Percentiles rank a stretch among this genome's conserved stretches.
These are phyloP conservation scores for Lathyrus tuberosus DNA, from an alignment of 306 rosid genomes.

Conservation along the genomic window DNA sequence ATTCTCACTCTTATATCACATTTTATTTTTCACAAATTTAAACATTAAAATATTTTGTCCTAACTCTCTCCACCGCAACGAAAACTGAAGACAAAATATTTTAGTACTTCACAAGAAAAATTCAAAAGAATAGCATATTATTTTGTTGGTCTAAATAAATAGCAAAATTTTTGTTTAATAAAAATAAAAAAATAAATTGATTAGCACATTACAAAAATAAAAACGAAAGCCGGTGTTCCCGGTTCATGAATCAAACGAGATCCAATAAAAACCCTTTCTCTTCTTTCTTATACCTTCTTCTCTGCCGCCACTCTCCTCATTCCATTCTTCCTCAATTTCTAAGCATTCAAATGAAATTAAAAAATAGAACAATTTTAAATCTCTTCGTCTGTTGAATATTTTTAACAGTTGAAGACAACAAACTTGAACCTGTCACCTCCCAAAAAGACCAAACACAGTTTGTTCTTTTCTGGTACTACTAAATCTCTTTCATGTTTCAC, in stretches of 20 bases:
- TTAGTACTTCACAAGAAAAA: too few species aligned
- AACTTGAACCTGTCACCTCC: constrained; percentile 30
- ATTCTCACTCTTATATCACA: too few species aligned
- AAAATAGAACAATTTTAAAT: neutral
- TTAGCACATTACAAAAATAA: constrained; percentile 15
- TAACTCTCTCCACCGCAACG: too few species aligned
- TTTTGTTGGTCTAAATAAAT: too few species aligned
- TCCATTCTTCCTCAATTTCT: constrained; percentile 42
- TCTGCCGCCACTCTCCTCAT: constrained; percentile 38
- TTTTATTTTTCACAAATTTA: too few species aligned
- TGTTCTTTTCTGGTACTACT: constrained; percentile 25
- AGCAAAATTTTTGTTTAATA: too few species aligned
- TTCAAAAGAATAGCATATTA: too few species aligned
- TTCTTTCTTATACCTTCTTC: constrained; percentile 48
- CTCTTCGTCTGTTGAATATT: fast-evolving
- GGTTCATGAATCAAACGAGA: constrained; percentile 63
- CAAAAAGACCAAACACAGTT: constrained; percentile 23
- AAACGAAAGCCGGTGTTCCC: constrained; percentile 57
- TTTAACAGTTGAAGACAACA: constrained; percentile 11
- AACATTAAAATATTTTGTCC: too few species aligned
- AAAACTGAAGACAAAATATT: too few species aligned
- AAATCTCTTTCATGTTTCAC: neutral
- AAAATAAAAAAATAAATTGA: too few species aligned
- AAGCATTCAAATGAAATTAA: too few species aligned
- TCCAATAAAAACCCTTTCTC: constrained; percentile 40